Conservation (phyloP, 176 grass and related monocot species). For the Triticum dicoccoides region DNA sequence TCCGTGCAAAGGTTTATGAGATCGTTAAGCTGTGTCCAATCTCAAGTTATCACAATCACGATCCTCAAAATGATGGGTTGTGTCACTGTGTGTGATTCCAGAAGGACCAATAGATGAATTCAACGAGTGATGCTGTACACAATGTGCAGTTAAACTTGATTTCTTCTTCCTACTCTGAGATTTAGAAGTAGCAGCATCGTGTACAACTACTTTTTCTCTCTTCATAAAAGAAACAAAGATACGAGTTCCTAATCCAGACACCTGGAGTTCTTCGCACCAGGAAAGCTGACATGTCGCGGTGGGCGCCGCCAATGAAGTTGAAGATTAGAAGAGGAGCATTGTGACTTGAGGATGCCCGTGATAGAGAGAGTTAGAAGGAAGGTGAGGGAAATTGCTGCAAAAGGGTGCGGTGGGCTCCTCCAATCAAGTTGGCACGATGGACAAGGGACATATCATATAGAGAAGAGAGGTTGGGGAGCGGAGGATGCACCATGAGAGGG, state of each 20-base stretch:
- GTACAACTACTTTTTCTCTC: constrained; percentile 16
- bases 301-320: too few species aligned
- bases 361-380: too few species aligned
- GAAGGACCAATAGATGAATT: constrained; percentile 37
- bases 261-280: background rate
- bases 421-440: too few species aligned
- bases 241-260: background rate
- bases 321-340: too few species aligned
- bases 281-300: too few species aligned
- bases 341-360: too few species aligned
- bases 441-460: too few species aligned
- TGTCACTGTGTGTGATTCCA: background rate
- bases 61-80: constrained; percentile 15
- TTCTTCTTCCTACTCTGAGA: background rate
- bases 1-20: constrained; percentile 68
- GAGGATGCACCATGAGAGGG: too few species aligned
- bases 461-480: too few species aligned
- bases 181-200: background rate
- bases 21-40: constrained; percentile 68
- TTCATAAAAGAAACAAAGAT: constrained; percentile 14
- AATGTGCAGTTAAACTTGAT: background rate
- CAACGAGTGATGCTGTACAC: background rate
- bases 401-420: too few species aligned
- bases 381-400: too few species aligned
- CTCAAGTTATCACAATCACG: constrained; percentile 49